Evolutionary conservation across 2,329 filamentous ascomycete species (phyloP).

Genomic region (Colletotrichum sidae): DNA sequence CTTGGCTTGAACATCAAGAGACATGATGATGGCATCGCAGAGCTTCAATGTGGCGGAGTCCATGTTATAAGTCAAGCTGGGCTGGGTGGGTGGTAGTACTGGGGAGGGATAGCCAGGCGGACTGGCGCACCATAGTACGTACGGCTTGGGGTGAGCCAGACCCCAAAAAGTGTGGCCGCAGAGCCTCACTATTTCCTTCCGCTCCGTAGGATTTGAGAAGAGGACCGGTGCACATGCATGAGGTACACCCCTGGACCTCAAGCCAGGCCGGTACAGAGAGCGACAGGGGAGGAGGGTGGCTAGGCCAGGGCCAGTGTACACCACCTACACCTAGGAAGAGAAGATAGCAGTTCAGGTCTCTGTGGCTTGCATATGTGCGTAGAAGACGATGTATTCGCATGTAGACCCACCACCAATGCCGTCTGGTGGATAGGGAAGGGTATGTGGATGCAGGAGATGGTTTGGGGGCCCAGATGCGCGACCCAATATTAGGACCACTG

Average conservation of each 20-base stretch:
- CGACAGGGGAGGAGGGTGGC: no score
- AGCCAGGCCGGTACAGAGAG: no score
- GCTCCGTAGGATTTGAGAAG: background rate
- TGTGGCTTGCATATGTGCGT: no score
- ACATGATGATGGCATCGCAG: slow-evolving; percentile 8
- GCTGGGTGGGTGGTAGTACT: background rate
- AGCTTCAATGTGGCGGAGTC: slow-evolving; percentile 21
- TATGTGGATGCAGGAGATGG: no score
- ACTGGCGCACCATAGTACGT: slow-evolving; percentile 12
- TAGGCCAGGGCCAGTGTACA: no score
- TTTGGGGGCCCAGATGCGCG: slow-evolving; percentile 3
- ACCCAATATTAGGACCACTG: background rate
- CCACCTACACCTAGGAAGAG: no score
- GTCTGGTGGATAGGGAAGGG: no score
- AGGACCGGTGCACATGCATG: background rate
- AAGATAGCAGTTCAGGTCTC: no score
- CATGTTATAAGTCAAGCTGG: slow-evolving; percentile 27
- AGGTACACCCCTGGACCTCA: no score
- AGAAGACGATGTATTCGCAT: no score
- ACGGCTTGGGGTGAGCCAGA: slow-evolving; percentile 9
- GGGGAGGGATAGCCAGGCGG: slow-evolving; percentile 18
- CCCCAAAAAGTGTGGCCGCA: background rate
- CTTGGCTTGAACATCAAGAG: slow-evolving; percentile 4
- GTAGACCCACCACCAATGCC: no score
- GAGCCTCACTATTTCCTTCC: no score